Evolutionary conservation across 345 rosid genomes (phyloP).

Genomic region (Salix suchowensis): DNA sequence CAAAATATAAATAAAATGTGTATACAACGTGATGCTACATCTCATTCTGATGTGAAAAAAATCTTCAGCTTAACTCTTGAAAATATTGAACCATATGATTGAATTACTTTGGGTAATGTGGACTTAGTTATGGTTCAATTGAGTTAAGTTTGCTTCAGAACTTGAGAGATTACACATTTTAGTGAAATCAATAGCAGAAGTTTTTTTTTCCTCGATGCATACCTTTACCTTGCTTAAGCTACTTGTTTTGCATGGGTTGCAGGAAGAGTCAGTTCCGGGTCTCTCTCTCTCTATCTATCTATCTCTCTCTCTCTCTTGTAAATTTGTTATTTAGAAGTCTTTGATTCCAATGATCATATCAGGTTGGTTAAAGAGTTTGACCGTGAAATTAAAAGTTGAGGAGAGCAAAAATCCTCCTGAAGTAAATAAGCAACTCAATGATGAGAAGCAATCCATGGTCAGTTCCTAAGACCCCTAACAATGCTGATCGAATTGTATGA

Average conservation of each 20-base stretch:
- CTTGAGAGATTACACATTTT: neutral
- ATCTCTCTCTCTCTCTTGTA: neutral
- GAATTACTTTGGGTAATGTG: neutral
- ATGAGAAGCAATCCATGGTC: slow-evolving; percentile 97
- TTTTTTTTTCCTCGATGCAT: too few relatives aligned
- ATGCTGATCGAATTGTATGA: neutral
- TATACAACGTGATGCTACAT: neutral
- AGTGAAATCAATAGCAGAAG: neutral
- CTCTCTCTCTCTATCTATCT: too few relatives aligned
- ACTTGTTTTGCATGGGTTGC: too few relatives aligned
- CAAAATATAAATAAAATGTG: neutral
- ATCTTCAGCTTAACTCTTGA: neutral
- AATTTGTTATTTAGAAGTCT: neutral
- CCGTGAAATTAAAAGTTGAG: slow-evolving; percentile 82
- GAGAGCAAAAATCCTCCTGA: slow-evolving; percentile 73
- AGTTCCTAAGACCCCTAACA: slow-evolving; percentile 18
- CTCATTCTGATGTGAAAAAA: neutral
- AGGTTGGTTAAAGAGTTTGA: slow-evolving; percentile 92
- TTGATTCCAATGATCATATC: slow-evolving; percentile 20
- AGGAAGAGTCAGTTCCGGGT: too few relatives aligned
- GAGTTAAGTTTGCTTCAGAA: neutral
- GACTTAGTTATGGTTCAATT: neutral
- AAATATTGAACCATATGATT: neutral
- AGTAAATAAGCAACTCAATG: slow-evolving; percentile 80
- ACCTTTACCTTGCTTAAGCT: too few relatives aligned